A percentile compares a stretch with the other conserved stretches of the same genome.
Evolutionary conservation across 2,329 filamentous ascomycete genomes (phyloP).

Genomic region (Aaosphaeria pasadenensis): DNA sequence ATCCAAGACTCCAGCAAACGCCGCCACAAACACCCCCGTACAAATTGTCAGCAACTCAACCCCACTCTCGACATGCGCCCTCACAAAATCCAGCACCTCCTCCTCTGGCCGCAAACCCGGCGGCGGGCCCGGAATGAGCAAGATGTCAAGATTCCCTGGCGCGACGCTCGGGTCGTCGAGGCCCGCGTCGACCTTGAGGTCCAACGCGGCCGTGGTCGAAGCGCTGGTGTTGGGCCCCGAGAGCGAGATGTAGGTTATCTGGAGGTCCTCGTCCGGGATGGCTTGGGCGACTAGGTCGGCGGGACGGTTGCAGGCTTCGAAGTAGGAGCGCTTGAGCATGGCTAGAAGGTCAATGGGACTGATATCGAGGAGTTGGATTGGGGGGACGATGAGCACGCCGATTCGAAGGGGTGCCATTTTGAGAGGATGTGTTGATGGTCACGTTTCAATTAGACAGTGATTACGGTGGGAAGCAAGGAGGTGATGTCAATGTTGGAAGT

Average conservation of each 20-base stretch:
- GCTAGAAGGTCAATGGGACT: conserved; percentile 37
- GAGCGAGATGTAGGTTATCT: conserved; percentile 30
- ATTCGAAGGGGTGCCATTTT: conserved; percentile 17
- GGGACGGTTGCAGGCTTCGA: conserved; percentile 30
- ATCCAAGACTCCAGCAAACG: conserved; percentile 13
- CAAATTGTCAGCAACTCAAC: conserved; percentile 16
- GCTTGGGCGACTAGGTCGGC: conserved; percentile 22
- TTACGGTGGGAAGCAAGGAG: background rate
- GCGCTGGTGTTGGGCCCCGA: conserved; percentile 9
- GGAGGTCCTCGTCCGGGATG: conserved; percentile 11
- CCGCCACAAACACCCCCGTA: conserved; percentile 14
- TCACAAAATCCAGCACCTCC: conserved; percentile 29
- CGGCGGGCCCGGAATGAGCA: conserved; percentile 39
- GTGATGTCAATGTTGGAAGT: background rate
- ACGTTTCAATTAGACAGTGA: background rate
- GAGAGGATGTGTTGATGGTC: background rate
- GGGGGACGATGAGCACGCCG: conserved; percentile 35
- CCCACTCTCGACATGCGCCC: conserved; percentile 23
- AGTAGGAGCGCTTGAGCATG: conserved; percentile 32
- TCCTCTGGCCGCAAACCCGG: conserved; percentile 23
- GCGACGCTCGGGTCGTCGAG: conserved; percentile 25
- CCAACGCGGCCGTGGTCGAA: conserved; percentile 23
- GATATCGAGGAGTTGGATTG: conserved; percentile 40
- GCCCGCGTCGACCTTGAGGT: conserved; percentile 24
- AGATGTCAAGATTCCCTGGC: conserved; percentile 35